phyloP scores from a whole-genome alignment of 495 filamentous ascomycete genomes.

The Xylaria intraflava region DNA sequence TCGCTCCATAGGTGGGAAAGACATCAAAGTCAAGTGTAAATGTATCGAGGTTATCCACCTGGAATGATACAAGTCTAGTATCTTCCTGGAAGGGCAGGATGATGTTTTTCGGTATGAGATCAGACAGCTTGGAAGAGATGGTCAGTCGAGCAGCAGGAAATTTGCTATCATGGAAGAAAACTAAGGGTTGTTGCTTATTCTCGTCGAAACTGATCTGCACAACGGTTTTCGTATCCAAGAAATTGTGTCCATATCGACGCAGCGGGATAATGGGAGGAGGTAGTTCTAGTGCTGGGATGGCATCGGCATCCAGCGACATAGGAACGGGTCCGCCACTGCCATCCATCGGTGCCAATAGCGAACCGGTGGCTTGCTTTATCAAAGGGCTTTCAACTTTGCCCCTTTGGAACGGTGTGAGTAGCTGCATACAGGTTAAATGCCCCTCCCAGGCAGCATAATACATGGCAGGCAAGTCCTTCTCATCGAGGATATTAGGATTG shows the following conservation, averaged over 20 bases:
- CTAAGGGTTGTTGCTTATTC: conserved; percentile 59
- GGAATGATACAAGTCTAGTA: conserved; percentile 84
- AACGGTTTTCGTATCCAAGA: conserved; percentile 93
- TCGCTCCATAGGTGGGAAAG: conserved; percentile 93
- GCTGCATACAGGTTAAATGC: conserved; percentile 85
- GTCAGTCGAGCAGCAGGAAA: conserved; percentile 92
- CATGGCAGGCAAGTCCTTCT: conserved; percentile 89
- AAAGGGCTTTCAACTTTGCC: conserved; percentile 23
- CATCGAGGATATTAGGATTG: conserved; percentile 69
- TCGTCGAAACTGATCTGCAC: conserved; percentile 83
- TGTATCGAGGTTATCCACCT: conserved; percentile 84
- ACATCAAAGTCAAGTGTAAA: conserved; percentile 97
- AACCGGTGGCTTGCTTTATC: conserved; percentile 23
- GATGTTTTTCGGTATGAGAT: conserved; percentile 91
- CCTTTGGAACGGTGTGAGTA: conserved; percentile 57
- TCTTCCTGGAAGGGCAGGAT: conserved; percentile 95
- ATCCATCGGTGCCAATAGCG: conserved; percentile 30
- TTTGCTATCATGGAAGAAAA: conserved; percentile 91
- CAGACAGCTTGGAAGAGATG: conserved; percentile 91
- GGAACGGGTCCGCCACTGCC: conserved; percentile 49
- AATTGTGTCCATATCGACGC: conserved; percentile 93
- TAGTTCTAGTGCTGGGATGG: conserved; percentile 84
- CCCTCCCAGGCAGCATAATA: conserved; percentile 99
- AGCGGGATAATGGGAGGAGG: conserved; percentile 95
- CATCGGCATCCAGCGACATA: conserved; percentile 70